Conservation (phyloP, 768 basidiomycete species). For the Candolleomyces aberdarensis region DNA sequence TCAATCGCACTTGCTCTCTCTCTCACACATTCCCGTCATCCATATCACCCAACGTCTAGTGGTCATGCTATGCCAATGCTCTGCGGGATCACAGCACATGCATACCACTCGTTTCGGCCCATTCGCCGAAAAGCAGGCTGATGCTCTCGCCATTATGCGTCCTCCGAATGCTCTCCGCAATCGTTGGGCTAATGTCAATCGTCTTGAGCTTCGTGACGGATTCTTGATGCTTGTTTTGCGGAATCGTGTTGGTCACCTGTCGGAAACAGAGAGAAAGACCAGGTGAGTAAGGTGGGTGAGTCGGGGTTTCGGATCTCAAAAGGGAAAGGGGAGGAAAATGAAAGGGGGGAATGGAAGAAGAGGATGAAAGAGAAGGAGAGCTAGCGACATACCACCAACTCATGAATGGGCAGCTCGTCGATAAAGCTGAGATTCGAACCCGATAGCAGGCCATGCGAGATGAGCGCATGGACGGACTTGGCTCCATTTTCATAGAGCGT, state of each 20-base stretch:
- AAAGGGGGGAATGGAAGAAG: neutral
- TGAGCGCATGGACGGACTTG: conserved; percentile 77
- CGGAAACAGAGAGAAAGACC: neutral
- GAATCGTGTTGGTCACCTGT: conserved; percentile 94
- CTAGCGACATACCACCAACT: conserved; percentile 73
- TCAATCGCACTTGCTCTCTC: no score
- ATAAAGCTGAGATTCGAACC: conserved; percentile 69
- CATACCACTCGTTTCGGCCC: conserved; percentile 53
- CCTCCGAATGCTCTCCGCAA: conserved; percentile 94
- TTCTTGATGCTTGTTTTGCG: conserved; percentile 67
- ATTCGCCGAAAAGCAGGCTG: conserved; percentile 82
- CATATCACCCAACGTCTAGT: neutral
- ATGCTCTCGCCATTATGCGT: conserved; percentile 95
- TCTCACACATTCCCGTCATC: no score
- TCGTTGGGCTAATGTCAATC: conserved; percentile 87
- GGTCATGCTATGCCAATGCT: neutral
- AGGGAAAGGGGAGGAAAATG: neutral
- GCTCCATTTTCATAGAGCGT: conserved; percentile 92
- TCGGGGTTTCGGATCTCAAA: neutral
- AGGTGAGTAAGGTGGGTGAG: conserved; percentile 6
- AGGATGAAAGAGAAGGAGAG: neutral
- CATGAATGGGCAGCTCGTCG: conserved; percentile 70
- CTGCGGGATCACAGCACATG: conserved; percentile 27
- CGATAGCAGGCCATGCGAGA: conserved; percentile 90
- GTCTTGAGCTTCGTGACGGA: conserved; percentile 76